A percentile compares a stretch with the other conserved stretches of the same genome.
phyloP scores from a whole-genome alignment of 2,329 filamentous ascomycete species.

The Ceratocystiopsis minuta region DNA sequence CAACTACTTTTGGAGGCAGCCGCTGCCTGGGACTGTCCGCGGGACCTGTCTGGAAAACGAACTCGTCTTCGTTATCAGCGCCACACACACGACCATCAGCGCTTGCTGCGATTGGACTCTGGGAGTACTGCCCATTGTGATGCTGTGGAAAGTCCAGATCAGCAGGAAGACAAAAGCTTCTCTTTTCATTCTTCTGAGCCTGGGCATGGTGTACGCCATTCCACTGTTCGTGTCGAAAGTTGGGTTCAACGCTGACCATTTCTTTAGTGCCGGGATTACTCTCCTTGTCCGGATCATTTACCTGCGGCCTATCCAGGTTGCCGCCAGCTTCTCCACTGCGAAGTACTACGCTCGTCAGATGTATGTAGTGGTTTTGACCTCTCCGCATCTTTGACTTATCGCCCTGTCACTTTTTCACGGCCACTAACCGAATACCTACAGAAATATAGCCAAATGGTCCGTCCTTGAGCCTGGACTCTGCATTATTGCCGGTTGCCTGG shows the following conservation, averaged over 20 bases:
- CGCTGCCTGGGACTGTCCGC: constrained; percentile 11
- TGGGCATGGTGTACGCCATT: constrained; percentile 28
- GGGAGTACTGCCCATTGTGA: constrained; percentile 29
- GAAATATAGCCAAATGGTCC: constrained; percentile 21
- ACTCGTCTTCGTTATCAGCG: constrained; percentile 23
- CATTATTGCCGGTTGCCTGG: constrained; percentile 18
- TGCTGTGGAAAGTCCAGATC: constrained; percentile 33
- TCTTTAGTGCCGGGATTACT: constrained; percentile 19
- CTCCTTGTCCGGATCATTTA: constrained; percentile 21
- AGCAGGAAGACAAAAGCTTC: constrained; percentile 25
- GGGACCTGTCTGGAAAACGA: constrained; percentile 23
- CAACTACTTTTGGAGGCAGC: constrained; percentile 28
- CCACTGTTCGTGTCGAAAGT: not conserved
- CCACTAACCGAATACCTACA: constrained; percentile 5
- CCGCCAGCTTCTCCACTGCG: constrained; percentile 9
- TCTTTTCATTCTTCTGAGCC: constrained; percentile 27
- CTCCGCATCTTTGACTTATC: not conserved
- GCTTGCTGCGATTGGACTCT: constrained; percentile 33
- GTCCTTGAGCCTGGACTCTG: constrained; percentile 20
- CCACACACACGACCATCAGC: constrained; percentile 27
- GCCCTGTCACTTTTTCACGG: not conserved
- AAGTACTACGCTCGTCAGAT: no score
- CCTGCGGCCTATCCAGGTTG: constrained; percentile 13
- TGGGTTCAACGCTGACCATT: constrained; percentile 4
- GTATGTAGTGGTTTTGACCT: no score